phyloP scores from a whole-genome alignment of 2,329 filamentous ascomycete genomes.

The Apiospora malaysiana region DNA sequence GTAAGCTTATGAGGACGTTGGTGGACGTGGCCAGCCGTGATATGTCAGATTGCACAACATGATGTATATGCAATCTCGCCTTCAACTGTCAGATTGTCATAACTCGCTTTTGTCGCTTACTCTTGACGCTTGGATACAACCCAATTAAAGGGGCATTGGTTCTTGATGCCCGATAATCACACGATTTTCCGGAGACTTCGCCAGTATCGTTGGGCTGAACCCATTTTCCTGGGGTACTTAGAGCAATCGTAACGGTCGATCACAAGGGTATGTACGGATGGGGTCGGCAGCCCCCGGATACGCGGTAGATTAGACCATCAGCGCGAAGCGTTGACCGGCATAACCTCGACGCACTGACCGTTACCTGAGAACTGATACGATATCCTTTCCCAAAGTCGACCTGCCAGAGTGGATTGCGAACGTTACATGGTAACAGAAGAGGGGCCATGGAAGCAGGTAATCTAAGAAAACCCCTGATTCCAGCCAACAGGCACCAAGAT shows the following conservation, averaged over 20 bases:
- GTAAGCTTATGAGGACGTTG: not conserved
- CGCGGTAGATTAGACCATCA: not conserved
- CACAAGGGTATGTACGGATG: not conserved
- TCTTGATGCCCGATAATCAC: not conserved
- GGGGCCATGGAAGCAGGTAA: not conserved
- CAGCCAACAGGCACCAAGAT: not conserved
- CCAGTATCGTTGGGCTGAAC: not conserved
- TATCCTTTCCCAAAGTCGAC: not conserved
- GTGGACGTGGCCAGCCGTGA: not conserved
- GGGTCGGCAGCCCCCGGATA: not conserved
- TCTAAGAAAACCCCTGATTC: not conserved
- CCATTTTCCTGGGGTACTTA: not conserved
- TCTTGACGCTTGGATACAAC: not conserved
- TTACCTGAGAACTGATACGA: not conserved
- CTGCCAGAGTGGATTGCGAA: not conserved
- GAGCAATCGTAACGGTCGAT: not conserved
- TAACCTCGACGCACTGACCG: not conserved
- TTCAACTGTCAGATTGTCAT: not conserved
- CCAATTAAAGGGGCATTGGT: not conserved
- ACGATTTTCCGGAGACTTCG: not conserved
- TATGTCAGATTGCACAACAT: not conserved
- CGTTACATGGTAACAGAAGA: not conserved
- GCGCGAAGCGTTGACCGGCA: not conserved
- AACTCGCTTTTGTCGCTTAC: not conserved
- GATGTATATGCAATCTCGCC: not conserved